These are phyloP conservation scores for Plantago major DNA, from an alignment of 257 asterid genomes.

Conservation along the genomic window DNA sequence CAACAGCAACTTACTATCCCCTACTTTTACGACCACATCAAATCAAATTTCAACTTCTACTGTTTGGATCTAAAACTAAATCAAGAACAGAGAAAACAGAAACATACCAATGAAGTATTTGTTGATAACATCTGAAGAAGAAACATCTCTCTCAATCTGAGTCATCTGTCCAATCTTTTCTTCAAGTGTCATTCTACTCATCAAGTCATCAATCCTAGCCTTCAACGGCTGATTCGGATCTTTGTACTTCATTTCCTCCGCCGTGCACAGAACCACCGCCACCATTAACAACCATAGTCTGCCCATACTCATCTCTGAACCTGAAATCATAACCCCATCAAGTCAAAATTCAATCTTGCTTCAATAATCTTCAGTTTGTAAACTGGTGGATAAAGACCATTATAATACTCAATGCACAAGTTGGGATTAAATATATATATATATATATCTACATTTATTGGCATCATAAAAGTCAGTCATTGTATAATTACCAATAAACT, in stretches of 20 bases:
- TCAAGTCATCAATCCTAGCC: constrained; percentile 30
- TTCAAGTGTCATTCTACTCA: constrained; percentile 37
- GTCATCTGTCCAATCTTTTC: constrained; percentile 52
- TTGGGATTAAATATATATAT: too few species aligned
- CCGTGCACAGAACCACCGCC: constrained; percentile 29
- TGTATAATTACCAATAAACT: too few species aligned
- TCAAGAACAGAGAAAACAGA: too few species aligned
- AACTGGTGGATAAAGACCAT: background rate
- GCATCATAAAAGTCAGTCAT: too few species aligned
- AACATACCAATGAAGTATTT: constrained; percentile 32
- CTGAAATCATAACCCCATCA: constrained; percentile 19
- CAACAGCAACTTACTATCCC: too few species aligned
- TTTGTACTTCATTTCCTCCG: constrained; percentile 31
- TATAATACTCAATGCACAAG: too few species aligned
- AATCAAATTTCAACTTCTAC: background rate
- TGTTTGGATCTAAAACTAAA: background rate
- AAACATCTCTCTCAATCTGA: constrained; percentile 33
- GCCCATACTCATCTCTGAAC: constrained; percentile 9
- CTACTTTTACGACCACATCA: background rate
- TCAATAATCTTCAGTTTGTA: background rate
- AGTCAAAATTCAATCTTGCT: background rate
- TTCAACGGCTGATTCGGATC: constrained; percentile 33
- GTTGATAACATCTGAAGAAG: constrained; percentile 25
- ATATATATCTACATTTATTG: too few species aligned
- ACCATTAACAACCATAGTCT: constrained; percentile 25